These are phyloP conservation scores for Fusarium kyushuense DNA, from an alignment of 2,329 filamentous ascomycete genomes.

Conservation along the genomic window DNA sequence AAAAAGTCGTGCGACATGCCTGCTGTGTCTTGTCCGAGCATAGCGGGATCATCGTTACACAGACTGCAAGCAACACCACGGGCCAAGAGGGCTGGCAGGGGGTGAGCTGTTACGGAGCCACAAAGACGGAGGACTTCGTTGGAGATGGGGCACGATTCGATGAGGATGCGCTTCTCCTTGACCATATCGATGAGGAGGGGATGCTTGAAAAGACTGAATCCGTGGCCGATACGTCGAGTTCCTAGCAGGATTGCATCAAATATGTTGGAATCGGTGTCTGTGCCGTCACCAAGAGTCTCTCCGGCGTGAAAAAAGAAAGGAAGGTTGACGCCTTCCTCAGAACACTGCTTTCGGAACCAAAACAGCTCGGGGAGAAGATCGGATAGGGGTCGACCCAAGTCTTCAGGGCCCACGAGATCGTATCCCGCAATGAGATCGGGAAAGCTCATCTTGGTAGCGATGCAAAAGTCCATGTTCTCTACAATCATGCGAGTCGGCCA, in stretches of 20 bases:
- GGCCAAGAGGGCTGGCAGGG: conserved; percentile 84
- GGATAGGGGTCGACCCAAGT: conserved; percentile 78
- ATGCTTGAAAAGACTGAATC: conserved; percentile 90
- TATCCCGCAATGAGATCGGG: conserved; percentile 87
- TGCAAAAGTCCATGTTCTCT: conserved; percentile 88
- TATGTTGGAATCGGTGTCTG: conserved; percentile 81
- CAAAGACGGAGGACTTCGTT: conserved; percentile 89
- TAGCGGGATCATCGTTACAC: conserved; percentile 91
- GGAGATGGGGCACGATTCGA: conserved; percentile 91
- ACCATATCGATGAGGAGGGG: conserved; percentile 89
- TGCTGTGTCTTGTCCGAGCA: conserved; percentile 83
- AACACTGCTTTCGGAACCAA: conserved; percentile 91
- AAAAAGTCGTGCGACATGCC: conserved; percentile 95
- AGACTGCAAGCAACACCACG: conserved; percentile 86
- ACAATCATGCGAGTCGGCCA: conserved; percentile 74
- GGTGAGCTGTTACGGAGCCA: conserved; percentile 79
- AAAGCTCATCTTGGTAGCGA: conserved; percentile 81
- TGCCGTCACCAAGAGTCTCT: conserved; percentile 82
- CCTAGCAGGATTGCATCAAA: conserved; percentile 91
- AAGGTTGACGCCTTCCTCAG: conserved; percentile 80
- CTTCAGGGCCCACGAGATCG: conserved; percentile 91
- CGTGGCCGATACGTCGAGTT: conserved; percentile 89
- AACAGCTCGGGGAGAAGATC: conserved; percentile 87
- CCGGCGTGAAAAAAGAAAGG: conserved; percentile 98
- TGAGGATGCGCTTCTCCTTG: conserved; percentile 85